Evolutionary conservation across 1,284 basidiomycete species (phyloP), one percentile per base, ranked within the genome.

Genomic region (Ustilago loliicola): DNA sequence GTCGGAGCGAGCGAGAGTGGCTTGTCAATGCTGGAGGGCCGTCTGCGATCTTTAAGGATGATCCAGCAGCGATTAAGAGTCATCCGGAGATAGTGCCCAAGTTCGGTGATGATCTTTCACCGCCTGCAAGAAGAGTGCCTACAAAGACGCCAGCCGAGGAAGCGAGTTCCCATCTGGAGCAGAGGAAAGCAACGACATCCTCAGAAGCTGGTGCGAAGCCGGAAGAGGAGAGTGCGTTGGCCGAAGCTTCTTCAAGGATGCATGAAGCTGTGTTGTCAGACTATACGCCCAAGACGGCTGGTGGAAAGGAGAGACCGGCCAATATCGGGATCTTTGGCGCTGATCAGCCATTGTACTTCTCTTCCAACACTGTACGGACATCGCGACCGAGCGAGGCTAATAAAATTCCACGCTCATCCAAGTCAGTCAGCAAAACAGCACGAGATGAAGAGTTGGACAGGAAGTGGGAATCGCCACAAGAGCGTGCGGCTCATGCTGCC

Each of bases 1-100:
- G 72, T 25, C 55, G 76, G 6, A 34, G 52, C 21, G 76, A 79
- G 52, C 38, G 76, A 13, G 76, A 79, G 50, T 79, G 76, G 76
- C 34, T 79, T 11, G 61, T 66, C 38, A 79, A 79, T 15, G 72
- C 72, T 6, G 68, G 68, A 17, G 72, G 71, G 1, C 34, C 61
- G 0, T 11, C 10, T 15, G 67, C 60, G 9, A 58, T 67, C 13
- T 3, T 53, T 9, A 45, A 60, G 13, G 59, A 60, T 23, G 32
- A 45, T 0, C 1, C 21, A 25, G 55, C 19, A 6, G 40, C 11
- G 10, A 15, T 5, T 8, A 21, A 7, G 17, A 7, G 17, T n/a
- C 8, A 21, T 32, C 19, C 10, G 25, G 36, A 15, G 5, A 47
- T 58, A 45, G 58, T 34, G 21, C 50, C 45, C 25, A 73, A 73